Conservation (phyloP, 106 monocot species). For the Allium fistulosum region DNA sequence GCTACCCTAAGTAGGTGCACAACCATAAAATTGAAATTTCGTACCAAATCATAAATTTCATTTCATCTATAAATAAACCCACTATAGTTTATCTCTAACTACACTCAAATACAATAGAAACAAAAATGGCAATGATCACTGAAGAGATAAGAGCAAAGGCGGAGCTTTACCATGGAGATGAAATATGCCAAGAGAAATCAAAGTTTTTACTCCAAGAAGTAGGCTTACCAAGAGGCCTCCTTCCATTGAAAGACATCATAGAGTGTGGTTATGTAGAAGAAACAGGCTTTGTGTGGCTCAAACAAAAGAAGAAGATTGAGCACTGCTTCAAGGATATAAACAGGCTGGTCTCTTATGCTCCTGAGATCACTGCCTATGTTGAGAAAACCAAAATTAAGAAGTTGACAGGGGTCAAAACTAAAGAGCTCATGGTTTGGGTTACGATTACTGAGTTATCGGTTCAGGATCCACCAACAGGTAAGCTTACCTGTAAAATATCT, state of each 20-base stretch:
- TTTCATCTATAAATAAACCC: too few relatives aligned
- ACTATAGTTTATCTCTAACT: too few relatives aligned
- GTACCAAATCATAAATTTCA: too few relatives aligned
- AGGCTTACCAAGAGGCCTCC: constrained; percentile 35
- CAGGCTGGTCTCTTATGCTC: constrained; percentile 21
- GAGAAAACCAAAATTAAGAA: constrained; percentile 39
- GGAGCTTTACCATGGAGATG: constrained; percentile 26
- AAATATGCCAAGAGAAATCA: constrained; percentile 26
- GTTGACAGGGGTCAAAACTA: constrained; percentile 39
- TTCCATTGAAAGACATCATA: constrained; percentile 39
- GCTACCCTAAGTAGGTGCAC: too few relatives aligned
- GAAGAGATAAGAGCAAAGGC: constrained; percentile 26
- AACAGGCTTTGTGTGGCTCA: constrained; percentile 38
- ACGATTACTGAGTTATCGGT: constrained; percentile 26
- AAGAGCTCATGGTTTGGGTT: constrained; percentile 33
- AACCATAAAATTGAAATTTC: too few relatives aligned
- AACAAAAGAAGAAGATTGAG: constrained; percentile 31
- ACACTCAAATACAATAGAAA: constrained; percentile 1
- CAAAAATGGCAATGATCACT: constrained; percentile 13
- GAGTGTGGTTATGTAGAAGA: constrained; percentile 34
- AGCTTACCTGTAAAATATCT: constrained; percentile 27
- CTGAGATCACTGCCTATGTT: constrained; percentile 35
- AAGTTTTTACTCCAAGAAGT: constrained; percentile 29
- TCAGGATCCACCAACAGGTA: constrained; percentile 18
- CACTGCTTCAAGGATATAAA: constrained; percentile 36